Evolutionary conservation across 768 basidiomycete genomes (phyloP).

Genomic region (Termitomyces sp.): DNA sequence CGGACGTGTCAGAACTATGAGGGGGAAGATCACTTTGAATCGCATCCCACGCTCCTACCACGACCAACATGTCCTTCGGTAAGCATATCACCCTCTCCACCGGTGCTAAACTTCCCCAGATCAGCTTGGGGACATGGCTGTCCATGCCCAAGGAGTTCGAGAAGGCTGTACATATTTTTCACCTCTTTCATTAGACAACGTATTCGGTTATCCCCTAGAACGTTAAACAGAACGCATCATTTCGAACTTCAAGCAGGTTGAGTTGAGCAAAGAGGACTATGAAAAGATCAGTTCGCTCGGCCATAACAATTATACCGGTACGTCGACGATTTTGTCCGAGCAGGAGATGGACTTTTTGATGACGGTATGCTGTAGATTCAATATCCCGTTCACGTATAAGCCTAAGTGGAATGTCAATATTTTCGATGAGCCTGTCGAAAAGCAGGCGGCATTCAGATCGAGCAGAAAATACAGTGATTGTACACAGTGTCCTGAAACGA

Average conservation of each 20-base stretch:
- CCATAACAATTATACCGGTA: slow-evolving; percentile 38
- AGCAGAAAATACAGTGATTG: slow-evolving; percentile 21
- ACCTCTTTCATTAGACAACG: neutral
- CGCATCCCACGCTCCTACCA: neutral
- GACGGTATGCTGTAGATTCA: slow-evolving; percentile 37
- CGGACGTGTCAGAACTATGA: slow-evolving; percentile 6
- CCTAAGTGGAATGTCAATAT: slow-evolving; percentile 70
- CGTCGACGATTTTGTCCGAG: neutral
- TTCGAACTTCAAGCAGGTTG: slow-evolving; percentile 76
- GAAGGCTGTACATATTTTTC: slow-evolving; percentile 44
- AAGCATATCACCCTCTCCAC: slow-evolving; percentile 36
- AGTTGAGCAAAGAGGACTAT: slow-evolving; percentile 62
- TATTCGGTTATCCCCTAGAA: slow-evolving; percentile 85
- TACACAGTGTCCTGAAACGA: no score
- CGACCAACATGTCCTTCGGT: slow-evolving; percentile 15
- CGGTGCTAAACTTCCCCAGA: slow-evolving; percentile 59
- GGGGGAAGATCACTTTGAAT: neutral
- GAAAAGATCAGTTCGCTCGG: slow-evolving; percentile 52
- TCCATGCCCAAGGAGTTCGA: slow-evolving; percentile 74
- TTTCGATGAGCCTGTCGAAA: slow-evolving; percentile 62
- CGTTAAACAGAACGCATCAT: slow-evolving; percentile 66
- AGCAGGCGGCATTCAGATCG: slow-evolving; percentile 27
- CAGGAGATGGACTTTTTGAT: neutral
- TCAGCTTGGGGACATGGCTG: slow-evolving; percentile 83
- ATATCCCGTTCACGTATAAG: slow-evolving; percentile 56